Conservation (phyloP, 306 rosid genomes). For the Gillenia trifoliata region DNA sequence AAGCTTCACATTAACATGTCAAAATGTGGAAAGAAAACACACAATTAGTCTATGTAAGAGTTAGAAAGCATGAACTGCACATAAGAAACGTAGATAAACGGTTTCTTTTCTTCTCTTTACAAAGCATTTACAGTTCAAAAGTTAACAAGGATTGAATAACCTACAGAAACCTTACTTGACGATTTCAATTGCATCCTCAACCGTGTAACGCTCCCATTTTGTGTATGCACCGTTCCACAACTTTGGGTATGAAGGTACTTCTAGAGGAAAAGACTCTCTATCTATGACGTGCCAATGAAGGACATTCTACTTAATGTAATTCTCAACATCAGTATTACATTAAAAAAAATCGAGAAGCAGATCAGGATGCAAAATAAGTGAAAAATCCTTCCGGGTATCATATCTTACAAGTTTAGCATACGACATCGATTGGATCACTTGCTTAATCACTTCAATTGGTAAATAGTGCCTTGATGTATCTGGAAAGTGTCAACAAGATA, state of each 20-base stretch:
- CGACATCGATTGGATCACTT: slow-evolving; percentile 86
- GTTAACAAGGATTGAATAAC: slow-evolving; percentile 21
- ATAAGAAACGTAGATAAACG: neutral
- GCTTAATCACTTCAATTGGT: slow-evolving; percentile 72
- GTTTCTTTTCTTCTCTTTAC: neutral
- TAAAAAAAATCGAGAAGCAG: slow-evolving; percentile 12
- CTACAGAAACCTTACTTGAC: slow-evolving; percentile 60
- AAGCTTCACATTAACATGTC: slow-evolving; percentile 50
- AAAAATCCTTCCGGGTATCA: slow-evolving; percentile 1
- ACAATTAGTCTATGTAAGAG: slow-evolving; percentile 28
- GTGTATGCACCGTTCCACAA: slow-evolving; percentile 95
- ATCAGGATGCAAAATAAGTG: slow-evolving; percentile 3
- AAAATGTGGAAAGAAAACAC: slow-evolving; percentile 33
- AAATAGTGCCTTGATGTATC: slow-evolving; percentile 95
- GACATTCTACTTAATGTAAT: slow-evolving; percentile 66
- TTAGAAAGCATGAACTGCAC: slow-evolving; percentile 21
- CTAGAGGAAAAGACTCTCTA: slow-evolving; percentile 82
- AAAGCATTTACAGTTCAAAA: slow-evolving; percentile 10
- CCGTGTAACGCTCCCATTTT: slow-evolving; percentile 84
- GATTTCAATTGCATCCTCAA: slow-evolving; percentile 86
- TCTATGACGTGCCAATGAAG: slow-evolving; percentile 97
- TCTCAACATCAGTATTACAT: slow-evolving; percentile 41
- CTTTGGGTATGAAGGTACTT: slow-evolving; percentile 81
- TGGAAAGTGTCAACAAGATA: slow-evolving; percentile 36
- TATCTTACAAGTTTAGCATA: slow-evolving; percentile 87